phyloP scores from a whole-genome alignment of 495 filamentous ascomycete genomes.

The Hyaloscypha variabilis region DNA sequence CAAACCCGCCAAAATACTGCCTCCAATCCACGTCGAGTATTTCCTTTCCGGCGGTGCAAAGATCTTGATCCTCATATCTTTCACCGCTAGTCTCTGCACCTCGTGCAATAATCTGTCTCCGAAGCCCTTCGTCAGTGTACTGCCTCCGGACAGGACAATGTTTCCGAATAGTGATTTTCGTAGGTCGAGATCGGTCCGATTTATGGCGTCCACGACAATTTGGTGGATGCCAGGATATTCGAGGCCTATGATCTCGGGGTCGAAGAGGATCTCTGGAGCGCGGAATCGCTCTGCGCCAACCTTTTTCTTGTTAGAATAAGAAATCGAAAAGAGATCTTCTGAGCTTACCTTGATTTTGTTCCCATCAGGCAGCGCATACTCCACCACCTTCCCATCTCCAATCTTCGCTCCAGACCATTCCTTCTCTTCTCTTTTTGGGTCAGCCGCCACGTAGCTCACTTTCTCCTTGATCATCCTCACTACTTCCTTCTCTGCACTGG shows the following conservation, averaged over 20 bases:
- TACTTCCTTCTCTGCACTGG: constrained; percentile 97
- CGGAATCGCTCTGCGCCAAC: constrained; percentile 91
- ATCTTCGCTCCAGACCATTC: constrained; percentile 78
- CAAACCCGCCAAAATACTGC: constrained; percentile 93
- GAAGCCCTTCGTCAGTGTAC: constrained; percentile 85
- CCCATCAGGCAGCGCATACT: constrained; percentile 90
- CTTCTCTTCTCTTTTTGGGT: constrained; percentile 93
- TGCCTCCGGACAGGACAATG: constrained; percentile 94
- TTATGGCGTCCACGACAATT: constrained; percentile 95
- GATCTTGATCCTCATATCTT: constrained; percentile 99
- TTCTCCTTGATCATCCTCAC: constrained; percentile 97
- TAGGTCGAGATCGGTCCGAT: constrained; percentile 95
- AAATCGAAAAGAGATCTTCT: not conserved
- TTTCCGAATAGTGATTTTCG: constrained; percentile 93
- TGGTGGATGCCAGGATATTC: constrained; percentile 98
- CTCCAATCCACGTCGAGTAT: constrained; percentile 98
- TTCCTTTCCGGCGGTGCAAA: constrained; percentile 96
- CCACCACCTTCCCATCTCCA: constrained; percentile 69
- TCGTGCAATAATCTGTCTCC: constrained; percentile 92
- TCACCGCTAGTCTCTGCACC: constrained; percentile 89
- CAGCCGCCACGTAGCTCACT: constrained; percentile 85
- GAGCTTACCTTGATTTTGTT: constrained; percentile 77
- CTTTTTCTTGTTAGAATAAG: constrained; percentile 39
- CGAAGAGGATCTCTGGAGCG: constrained; percentile 96
- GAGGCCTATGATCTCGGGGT: constrained; percentile 93